Evolutionary conservation across 2,329 filamentous ascomycete species (phyloP).

Genomic region (Penicillium psychrosexuale): DNA sequence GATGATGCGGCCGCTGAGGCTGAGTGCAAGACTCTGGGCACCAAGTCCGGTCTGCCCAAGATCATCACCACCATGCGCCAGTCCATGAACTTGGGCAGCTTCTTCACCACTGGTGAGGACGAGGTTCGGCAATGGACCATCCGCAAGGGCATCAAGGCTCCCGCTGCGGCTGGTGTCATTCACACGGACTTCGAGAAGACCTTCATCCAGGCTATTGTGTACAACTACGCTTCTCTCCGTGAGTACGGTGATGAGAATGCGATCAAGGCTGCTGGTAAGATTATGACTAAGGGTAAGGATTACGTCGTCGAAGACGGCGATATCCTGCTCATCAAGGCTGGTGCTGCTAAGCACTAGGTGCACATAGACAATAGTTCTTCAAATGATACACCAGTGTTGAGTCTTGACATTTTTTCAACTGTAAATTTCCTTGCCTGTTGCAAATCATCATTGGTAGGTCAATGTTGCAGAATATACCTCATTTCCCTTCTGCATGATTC

Average conservation of each 20-base stretch:
- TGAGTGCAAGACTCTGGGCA: conserved; percentile 84
- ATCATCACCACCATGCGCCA: conserved; percentile 91
- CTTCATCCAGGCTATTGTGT: conserved; percentile 94
- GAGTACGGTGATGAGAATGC: conserved; percentile 85
- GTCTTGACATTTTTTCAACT: not conserved
- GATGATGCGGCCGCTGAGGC: conserved; percentile 72
- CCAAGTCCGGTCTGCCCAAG: conserved; percentile 88
- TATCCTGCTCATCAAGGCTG: conserved; percentile 76
- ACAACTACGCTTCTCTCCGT: conserved; percentile 78
- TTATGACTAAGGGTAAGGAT: conserved; percentile 98
- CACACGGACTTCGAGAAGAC: conserved; percentile 99
- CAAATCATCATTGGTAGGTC: not conserved
- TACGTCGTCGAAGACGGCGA: conserved; percentile 62
- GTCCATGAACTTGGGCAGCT: conserved; percentile 82
- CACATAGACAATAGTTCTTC: conserved; percentile 12
- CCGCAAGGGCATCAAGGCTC: conserved; percentile 93
- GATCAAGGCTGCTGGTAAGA: conserved; percentile 90
- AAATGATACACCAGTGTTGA: conserved; percentile 14
- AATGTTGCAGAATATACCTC: not conserved
- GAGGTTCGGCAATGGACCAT: conserved; percentile 99
- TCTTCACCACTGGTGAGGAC: conserved; percentile 95
- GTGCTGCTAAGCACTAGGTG: conserved; percentile 47
- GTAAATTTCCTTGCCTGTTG: not conserved
- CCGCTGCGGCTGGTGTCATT: conserved; percentile 94
- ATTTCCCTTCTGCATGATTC: not conserved